Conservation (phyloP, 1,284 basidiomycete species). For the Tilletiopsis washingtonensis region DNA sequence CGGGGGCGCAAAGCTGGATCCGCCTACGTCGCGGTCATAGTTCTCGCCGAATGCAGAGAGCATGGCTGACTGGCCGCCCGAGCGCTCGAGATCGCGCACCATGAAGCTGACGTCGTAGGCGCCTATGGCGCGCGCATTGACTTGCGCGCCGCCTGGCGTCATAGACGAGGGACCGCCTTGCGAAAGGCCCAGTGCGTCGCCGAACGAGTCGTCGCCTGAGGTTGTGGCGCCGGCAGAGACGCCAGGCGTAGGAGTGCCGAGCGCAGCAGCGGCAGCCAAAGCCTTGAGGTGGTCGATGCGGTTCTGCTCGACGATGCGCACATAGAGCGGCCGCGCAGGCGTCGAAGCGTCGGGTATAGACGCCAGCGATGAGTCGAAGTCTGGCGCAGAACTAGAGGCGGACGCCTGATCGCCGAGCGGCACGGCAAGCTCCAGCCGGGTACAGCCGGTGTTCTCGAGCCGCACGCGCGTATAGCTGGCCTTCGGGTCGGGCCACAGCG, state of each 20-base stretch:
- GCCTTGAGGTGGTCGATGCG: conserved; percentile 28
- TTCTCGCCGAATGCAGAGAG: not conserved
- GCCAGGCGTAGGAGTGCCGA: no score
- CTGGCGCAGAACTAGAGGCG: no score
- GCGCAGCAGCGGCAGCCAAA: no score
- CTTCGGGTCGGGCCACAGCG: conserved; percentile 41
- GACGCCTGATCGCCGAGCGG: conserved; percentile 3
- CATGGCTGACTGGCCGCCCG: not conserved
- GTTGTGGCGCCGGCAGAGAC: not conserved
- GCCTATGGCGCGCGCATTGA: conserved; percentile 6
- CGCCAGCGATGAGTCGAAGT: no score
- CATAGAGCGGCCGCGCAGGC: not conserved
- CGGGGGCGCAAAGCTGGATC: not conserved
- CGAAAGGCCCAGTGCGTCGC: not conserved
- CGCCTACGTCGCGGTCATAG: no score
- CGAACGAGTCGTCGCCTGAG: not conserved
- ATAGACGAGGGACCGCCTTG: not conserved
- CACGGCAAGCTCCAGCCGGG: conserved; percentile 48
- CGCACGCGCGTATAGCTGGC: conserved; percentile 48
- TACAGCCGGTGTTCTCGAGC: conserved; percentile 54
- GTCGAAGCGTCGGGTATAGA: not conserved
- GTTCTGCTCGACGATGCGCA: conserved; percentile 23
- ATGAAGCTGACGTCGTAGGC: conserved; percentile 22
- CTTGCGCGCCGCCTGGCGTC: no score
- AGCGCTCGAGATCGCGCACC: conserved; percentile 19